Evolutionary conservation across 2,329 filamentous ascomycete genomes (phyloP).

Genomic region (Calycina herbarum): DNA sequence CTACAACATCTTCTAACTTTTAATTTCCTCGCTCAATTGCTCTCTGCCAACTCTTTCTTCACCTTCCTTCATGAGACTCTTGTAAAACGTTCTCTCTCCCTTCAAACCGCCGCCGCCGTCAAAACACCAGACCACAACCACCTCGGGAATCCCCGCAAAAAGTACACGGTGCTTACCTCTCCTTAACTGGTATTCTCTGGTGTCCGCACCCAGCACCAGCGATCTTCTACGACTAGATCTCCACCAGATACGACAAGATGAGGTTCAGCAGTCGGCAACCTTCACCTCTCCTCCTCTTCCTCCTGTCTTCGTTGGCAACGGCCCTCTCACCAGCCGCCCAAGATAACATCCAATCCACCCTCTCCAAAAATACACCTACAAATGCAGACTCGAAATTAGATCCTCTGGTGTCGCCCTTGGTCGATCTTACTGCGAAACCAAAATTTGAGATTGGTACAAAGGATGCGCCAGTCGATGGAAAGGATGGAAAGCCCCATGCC

Average conservation of each 20-base stretch:
- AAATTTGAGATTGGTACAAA: slow-evolving; percentile 56
- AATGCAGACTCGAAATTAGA: slow-evolving; percentile 23
- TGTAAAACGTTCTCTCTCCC: background rate
- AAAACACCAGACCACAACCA: background rate
- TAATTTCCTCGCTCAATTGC: background rate
- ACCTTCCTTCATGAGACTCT: background rate
- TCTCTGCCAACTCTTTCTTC: background rate
- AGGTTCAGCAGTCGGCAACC: slow-evolving; percentile 53
- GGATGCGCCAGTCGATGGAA: slow-evolving; percentile 86
- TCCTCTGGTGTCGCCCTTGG: slow-evolving; percentile 22
- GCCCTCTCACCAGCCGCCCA: slow-evolving; percentile 39
- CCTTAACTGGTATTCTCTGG: background rate
- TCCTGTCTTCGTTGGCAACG: slow-evolving; percentile 56
- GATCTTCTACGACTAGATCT: slow-evolving; percentile 5
- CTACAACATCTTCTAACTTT: background rate
- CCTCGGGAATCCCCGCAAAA: slow-evolving; percentile 4
- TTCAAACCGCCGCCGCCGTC: background rate
- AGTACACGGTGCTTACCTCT: slow-evolving; percentile 1
- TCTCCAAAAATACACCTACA: slow-evolving; percentile 27
- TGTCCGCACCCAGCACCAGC: background rate
- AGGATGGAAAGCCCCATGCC: slow-evolving; percentile 89
- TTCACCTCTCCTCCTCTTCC: slow-evolving; percentile 59
- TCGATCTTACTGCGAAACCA: slow-evolving; percentile 37
- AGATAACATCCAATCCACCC: slow-evolving; percentile 27
- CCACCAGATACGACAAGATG: slow-evolving; percentile 46